These are phyloP conservation scores for Arctostaphylos glauca DNA, from an alignment of 148 eudicot species.

Conservation along the genomic window DNA sequence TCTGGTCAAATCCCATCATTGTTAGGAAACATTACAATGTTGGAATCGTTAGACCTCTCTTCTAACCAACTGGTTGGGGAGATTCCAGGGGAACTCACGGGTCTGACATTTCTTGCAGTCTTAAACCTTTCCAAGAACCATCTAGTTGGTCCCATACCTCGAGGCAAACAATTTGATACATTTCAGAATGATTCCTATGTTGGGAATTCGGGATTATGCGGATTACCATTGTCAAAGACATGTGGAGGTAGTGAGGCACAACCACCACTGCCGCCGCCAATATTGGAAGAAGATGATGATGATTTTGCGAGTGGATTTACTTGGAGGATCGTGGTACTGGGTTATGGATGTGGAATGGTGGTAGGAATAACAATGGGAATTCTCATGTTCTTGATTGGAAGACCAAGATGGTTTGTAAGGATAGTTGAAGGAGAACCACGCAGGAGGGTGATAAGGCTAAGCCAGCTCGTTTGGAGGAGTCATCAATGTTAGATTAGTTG, in stretches of 20 bases:
- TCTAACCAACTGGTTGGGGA: constrained; percentile 9
- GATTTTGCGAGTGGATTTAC: too few relatives aligned
- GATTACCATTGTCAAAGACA: neutral
- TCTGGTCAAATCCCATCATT: constrained; percentile 17
- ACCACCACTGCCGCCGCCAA: too few relatives aligned
- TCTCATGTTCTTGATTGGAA: neutral
- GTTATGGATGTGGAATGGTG: too few relatives aligned
- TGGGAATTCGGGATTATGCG: neutral
- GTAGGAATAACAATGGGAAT: too few relatives aligned
- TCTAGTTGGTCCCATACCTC: neutral
- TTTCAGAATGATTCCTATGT: neutral
- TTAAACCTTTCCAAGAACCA: neutral
- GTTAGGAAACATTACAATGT: constrained; percentile 11
- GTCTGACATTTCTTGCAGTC: neutral
- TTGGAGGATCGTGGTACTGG: too few relatives aligned
- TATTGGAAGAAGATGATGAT: too few relatives aligned
- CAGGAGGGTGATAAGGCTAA: neutral
- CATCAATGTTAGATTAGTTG: neutral
- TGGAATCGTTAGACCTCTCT: constrained; percentile 16
- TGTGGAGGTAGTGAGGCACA: neutral
- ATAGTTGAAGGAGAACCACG: neutral
- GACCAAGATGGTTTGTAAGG: neutral
- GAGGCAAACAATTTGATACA: neutral
- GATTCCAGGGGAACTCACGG: neutral
- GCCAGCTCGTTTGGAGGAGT: neutral